phyloP scores from a whole-genome alignment of 352 stramenopile species.

The Phytophthora pseudosyringae region DNA sequence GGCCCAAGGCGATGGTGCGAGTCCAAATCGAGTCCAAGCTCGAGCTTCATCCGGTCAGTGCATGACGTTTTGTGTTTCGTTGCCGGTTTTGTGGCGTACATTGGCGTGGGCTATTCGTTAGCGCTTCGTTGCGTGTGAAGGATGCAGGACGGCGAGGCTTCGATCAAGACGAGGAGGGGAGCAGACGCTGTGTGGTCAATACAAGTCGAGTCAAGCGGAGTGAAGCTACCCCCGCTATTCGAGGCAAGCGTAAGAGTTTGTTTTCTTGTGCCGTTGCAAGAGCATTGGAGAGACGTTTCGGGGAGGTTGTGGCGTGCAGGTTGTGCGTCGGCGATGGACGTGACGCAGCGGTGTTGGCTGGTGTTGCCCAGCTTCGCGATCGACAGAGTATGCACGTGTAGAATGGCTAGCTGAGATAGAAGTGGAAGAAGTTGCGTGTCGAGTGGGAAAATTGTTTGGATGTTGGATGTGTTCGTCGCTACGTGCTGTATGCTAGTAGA shows the following conservation, averaged over 20 bases:
- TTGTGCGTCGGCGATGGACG: not conserved
- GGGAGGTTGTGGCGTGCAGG: constrained; percentile 34
- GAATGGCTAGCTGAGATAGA: too few species aligned
- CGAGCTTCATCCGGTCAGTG: not conserved
- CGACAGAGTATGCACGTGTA: too few species aligned
- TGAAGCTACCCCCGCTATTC: not conserved
- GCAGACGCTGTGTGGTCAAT: not conserved
- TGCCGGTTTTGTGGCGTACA: too few species aligned
- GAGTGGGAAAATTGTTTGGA: too few species aligned
- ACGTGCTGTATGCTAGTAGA: too few species aligned
- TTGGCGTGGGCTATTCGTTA: too few species aligned
- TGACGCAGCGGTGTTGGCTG: not conserved
- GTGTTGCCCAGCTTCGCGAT: too few species aligned
- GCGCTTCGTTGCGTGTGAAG: constrained; percentile 1
- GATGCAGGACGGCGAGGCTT: not conserved
- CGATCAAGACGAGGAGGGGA: not conserved
- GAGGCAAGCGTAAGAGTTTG: constrained; percentile 5
- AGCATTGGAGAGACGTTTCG: constrained; percentile 5
- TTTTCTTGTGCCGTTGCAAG: constrained; percentile 5
- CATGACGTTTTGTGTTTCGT: not conserved
- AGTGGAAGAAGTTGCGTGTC: too few species aligned
- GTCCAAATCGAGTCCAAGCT: not conserved
- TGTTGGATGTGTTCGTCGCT: too few species aligned
- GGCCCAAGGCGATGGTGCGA: too few species aligned
- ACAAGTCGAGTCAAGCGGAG: not conserved